Conservation (phyloP, 1,284 basidiomycete genomes). For the Thelephora terrestris region DNA sequence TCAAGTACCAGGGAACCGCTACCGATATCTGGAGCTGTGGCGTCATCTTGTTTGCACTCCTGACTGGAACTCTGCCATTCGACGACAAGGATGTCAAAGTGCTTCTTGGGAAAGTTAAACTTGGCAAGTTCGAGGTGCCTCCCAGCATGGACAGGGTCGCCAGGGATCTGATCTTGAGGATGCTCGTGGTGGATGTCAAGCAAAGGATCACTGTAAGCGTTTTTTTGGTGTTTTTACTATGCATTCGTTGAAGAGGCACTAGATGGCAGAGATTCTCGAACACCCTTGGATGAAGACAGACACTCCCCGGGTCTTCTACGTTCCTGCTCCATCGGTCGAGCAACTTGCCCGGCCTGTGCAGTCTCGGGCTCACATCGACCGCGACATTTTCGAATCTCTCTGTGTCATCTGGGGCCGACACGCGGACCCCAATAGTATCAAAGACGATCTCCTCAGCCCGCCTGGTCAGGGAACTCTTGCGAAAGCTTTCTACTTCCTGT, state of each 20-base stretch:
- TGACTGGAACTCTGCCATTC: constrained; percentile 83
- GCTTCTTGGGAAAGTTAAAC: constrained; percentile 85
- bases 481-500: constrained; percentile 89
- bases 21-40: constrained; percentile 96
- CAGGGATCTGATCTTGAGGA: constrained; percentile 66
- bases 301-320: constrained; percentile 42
- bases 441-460: constrained; percentile 53
- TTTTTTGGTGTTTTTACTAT: constrained; percentile 8
- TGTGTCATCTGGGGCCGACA: constrained; percentile 82
- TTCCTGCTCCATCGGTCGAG: constrained; percentile 56
- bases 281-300: constrained; percentile 74
- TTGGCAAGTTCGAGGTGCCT: constrained; percentile 81
- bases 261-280: constrained; percentile 82
- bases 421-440: constrained; percentile 45
- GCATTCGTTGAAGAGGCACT: background rate
- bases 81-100: constrained; percentile 79
- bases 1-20: constrained; percentile 87
- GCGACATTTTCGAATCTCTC: constrained; percentile 80
- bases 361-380: constrained; percentile 68
- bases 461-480: constrained; percentile 66
- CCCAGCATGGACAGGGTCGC: constrained; percentile 62
- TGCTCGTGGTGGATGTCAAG: constrained; percentile 88
- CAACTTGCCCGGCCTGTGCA: constrained; percentile 58
- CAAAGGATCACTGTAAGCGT: constrained; percentile 72
- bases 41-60: constrained; percentile 81